Base-by-base conservation (phyloP, 306 rosid species). In the Bauhinia variegata region DNA sequence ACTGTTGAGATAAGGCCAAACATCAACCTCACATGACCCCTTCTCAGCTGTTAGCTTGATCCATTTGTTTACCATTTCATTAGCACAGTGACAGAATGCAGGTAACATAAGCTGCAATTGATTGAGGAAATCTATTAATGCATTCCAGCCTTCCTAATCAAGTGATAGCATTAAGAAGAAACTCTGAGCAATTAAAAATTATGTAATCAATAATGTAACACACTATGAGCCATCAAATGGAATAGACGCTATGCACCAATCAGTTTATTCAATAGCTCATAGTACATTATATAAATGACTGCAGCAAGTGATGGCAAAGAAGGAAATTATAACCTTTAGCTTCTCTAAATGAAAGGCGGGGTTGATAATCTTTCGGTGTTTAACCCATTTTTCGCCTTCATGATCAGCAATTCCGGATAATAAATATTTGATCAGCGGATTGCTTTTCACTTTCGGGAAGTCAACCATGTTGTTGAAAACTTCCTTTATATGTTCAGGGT, bases 351-450 rank as follows among this genome's bases (percentile, higher is more conserved):
- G 77, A 54, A 83, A 83, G 16, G 82, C 75, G 5, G 77, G 87
- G 28, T 52, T 75, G 53, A 82, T 67, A 8, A 78, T 55, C 41
- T 58, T 82, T 23, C 76, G 54, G 68, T 66, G 80, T 49, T 60
- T 78, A 19, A 63, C 67, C 86, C 81, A 82, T 62, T 82, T 82
- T 12, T 65, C 70, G 43, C 68, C 77, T 18, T 79, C 79, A 33
- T 47, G 8, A 11, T 5, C 5, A 9, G 7, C 11, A 4, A 66
- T 54, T 9, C 84, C 84, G 7, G 11, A 12, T 8, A 10, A 16
- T 0, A 75, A 28, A 4, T 51, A 50, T 42, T 32, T 10, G 5
- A 0, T 5, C 3, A 75, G 41, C 16, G 81, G 84, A 34, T 71
- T 60, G 18, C 1, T 0, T 0, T 33, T 0, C 4, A 65, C 63